Percentiles rank a stretch among this genome's conserved stretches.
These are phyloP conservation scores for Sclerotinia subarctica DNA, from an alignment of 2,329 filamentous ascomycete genomes.

Conservation along the genomic window DNA sequence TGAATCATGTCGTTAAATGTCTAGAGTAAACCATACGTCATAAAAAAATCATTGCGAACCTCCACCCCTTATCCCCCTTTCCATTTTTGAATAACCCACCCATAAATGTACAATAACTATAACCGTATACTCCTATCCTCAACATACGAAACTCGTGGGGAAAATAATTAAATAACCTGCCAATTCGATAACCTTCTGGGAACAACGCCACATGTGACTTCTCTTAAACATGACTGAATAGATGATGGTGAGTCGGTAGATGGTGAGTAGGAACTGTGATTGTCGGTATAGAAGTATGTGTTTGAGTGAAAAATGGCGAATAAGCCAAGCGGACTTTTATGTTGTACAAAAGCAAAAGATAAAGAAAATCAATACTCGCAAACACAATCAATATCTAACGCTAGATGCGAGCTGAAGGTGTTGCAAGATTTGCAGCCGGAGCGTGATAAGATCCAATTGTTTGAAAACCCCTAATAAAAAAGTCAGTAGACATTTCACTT, in stretches of 20 bases:
- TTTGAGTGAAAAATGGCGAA: not conserved
- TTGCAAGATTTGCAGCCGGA: conserved; percentile 26
- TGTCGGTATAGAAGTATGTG: not conserved
- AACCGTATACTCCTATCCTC: not conserved
- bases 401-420: conserved; percentile 11
- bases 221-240: not conserved
- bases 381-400: not conserved
- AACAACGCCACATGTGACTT: not conserved
- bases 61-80: not conserved
- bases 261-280: not conserved
- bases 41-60: conserved; percentile 1
- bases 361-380: not conserved
- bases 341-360: not conserved
- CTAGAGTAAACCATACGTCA: conserved; percentile 7
- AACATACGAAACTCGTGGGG: conserved; percentile 6
- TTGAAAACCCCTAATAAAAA: conserved; percentile 52
- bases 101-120: not conserved
- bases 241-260: not conserved
- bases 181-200: not conserved
- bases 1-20: not conserved
- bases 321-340: not conserved
- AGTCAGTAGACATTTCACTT: conserved; percentile 34
- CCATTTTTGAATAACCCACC: not conserved
- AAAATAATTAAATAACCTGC: conserved; percentile 3
- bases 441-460: conserved; percentile 61